Percentiles rank a stretch among this genome's conserved stretches.
Evolutionary conservation across 2,329 filamentous ascomycete genomes (phyloP).

Genomic region (Neofusicoccum laricinum): DNA sequence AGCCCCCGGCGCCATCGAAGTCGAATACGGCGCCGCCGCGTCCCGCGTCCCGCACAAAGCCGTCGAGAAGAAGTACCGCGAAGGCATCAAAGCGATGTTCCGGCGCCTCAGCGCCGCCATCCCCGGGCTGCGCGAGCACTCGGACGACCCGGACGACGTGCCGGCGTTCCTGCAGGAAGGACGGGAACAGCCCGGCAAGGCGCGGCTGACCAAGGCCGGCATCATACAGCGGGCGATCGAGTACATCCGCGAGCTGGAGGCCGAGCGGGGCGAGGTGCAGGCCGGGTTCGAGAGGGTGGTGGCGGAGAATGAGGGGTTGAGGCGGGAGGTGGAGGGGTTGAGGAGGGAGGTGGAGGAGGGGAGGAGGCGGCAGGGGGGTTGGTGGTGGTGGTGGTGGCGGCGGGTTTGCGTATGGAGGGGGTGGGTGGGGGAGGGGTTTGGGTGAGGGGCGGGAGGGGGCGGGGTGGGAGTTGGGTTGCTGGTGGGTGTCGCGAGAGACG

Average conservation of each 20-base stretch:
- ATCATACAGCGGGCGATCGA: not conserved
- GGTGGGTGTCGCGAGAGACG: no score
- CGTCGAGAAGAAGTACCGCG: conserved; percentile 11
- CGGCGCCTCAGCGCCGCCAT: not conserved
- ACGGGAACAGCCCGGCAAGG: no score
- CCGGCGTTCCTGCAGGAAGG: not conserved
- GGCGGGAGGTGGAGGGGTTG: not conserved
- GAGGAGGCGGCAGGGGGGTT: not conserved
- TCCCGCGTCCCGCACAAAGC: not conserved
- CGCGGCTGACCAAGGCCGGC: not conserved
- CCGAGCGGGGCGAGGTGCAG: not conserved
- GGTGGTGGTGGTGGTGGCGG: no score
- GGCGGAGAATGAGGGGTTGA: not conserved
- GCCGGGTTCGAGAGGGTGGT: not conserved
- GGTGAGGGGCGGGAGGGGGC: no score
- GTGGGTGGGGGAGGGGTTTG: no score
- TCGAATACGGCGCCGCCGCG: not conserved
- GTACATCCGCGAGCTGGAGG: not conserved
- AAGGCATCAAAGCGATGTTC: conserved; percentile 1
- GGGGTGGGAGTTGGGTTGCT: no score
- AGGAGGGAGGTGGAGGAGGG: not conserved
- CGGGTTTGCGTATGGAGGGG: no score
- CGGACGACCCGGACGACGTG: not conserved
- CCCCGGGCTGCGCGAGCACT: not conserved
- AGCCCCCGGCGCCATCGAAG: not conserved